Evolutionary conservation across 2,329 filamentous ascomycete species (phyloP).

Genomic region (Blastomyces percursus): DNA sequence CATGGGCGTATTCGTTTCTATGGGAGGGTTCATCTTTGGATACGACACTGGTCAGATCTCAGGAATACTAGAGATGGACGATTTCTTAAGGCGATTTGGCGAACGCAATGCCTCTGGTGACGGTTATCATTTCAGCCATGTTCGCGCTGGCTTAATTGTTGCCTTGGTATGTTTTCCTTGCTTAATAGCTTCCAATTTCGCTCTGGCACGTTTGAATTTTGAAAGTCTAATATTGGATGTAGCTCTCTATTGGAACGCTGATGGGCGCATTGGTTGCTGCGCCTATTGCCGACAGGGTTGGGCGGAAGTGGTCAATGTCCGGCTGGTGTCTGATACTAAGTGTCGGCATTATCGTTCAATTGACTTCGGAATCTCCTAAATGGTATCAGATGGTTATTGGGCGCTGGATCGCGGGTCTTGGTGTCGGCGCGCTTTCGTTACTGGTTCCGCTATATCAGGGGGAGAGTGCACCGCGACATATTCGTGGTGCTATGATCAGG

Average conservation of each 20-base stretch:
- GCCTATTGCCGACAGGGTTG: conserved; percentile 36
- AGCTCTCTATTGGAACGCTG: conserved; percentile 37
- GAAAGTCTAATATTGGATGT: neutral
- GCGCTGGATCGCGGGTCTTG: conserved; percentile 38
- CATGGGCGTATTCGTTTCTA: conserved; percentile 37
- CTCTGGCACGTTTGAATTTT: neutral
- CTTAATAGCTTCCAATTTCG: conserved; percentile 9
- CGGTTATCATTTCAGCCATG: conserved; percentile 34
- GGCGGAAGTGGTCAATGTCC: conserved; percentile 36
- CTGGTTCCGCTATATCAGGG: conserved; percentile 40
- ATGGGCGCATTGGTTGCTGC: conserved; percentile 31
- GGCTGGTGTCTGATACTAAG: conserved; percentile 37
- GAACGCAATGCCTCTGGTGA: conserved; percentile 23
- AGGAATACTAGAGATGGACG: conserved; percentile 37
- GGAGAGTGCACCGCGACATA: conserved; percentile 37
- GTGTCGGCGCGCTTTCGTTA: conserved; percentile 38
- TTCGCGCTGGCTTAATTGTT: conserved; percentile 36
- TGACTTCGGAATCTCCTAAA: conserved; percentile 27
- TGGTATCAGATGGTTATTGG: conserved; percentile 39
- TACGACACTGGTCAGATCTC: conserved; percentile 35
- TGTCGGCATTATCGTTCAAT: conserved; percentile 39
- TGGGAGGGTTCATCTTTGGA: conserved; percentile 40
- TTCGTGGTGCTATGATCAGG: conserved; percentile 39
- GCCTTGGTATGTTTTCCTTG: conserved; percentile 26
- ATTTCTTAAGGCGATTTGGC: conserved; percentile 35